phyloP scores from a whole-genome alignment of 192 early-diverging fungal species.

The Rhizophagus prolifer region DNA sequence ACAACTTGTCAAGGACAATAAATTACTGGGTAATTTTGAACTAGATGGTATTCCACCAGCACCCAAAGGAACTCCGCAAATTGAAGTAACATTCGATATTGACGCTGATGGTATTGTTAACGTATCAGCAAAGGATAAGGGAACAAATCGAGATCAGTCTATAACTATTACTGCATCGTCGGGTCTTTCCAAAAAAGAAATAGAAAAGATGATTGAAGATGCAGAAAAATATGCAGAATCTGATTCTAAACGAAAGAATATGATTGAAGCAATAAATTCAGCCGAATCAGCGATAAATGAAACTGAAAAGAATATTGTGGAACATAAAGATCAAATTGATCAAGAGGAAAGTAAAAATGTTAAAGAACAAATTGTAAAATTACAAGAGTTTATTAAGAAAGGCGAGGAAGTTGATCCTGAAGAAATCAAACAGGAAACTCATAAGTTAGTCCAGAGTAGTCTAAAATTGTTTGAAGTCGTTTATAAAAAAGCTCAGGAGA shows the following conservation, averaged over 20 bases:
- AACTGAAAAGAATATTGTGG: slow-evolving; percentile 92
- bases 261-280: slow-evolving; percentile 93
- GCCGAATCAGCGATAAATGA: slow-evolving; percentile 89
- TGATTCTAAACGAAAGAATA: slow-evolving; percentile 88
- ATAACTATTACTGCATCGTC: slow-evolving; percentile 95
- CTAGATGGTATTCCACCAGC: slow-evolving; percentile 91
- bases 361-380: slow-evolving; percentile 73
- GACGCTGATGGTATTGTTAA: slow-evolving; percentile 99
- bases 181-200: slow-evolving; percentile 89
- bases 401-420: slow-evolving; percentile 62
- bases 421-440: slow-evolving; percentile 85
- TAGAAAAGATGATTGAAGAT: slow-evolving; percentile 94
- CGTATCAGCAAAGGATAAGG: slow-evolving; percentile 95
- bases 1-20: slow-evolving; percentile 96
- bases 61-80: slow-evolving; percentile 94
- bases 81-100: slow-evolving; percentile 99
- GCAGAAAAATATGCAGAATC: slow-evolving; percentile 90
- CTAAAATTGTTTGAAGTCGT: slow-evolving; percentile 97
- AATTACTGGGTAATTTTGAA: slow-evolving; percentile 97
- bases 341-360: slow-evolving; percentile 84
- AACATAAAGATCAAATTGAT: slow-evolving; percentile 97
- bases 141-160: slow-evolving; percentile 92
- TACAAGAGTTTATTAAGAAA: slow-evolving; percentile 78
- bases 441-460: slow-evolving; percentile 81
- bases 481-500: slow-evolving; percentile 69